Evolutionary conservation across 192 early-diverging fungal genomes (phyloP), one percentile per base, ranked within the genome.

Genomic region (Powellomyces hirtus): DNA sequence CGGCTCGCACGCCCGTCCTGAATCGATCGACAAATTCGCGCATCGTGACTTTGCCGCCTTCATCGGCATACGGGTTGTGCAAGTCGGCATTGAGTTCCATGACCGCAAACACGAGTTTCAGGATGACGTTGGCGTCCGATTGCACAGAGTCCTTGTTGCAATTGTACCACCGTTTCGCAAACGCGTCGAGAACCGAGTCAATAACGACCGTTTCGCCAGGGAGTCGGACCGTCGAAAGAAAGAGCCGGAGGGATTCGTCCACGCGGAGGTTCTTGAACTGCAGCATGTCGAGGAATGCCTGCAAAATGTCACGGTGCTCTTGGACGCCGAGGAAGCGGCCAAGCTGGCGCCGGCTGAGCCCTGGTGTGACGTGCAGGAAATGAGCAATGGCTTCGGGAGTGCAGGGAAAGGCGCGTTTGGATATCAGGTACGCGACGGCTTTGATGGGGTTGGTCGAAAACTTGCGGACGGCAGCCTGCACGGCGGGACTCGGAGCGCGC

Each of bases 341-440:
- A 1, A 89, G 67, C 53, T 89, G 86, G 0, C 76, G 58, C 24
- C 80, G 70, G 46, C 75, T 82, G 5, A 89, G 72, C 49, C 86
- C 86, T 0, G 87, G 84, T 0, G 88, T 89, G 29, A 81, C 82
- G 72, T 88, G 88, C 46, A 89, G 57, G 50, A 89, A 88, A 24
- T 85, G 75, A 8, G 88, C 88, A 26, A 89, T 86, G 14, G 77
- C 79, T n/a, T 82, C 53, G 5, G 88, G 81, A 22, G 88, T 87
- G 18, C 79, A 70, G 4, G 76, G 78, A 6, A 89, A 64, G 0
- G 81, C 74, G 4, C 79, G 68, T 42, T 86, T 84, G 16, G 84
- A 77, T 24, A 89, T 75, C 44, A 89, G 77, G 30, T 80, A 87
- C 4, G 77, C 71, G 8, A 89, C 73, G 4, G 85, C 82, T 5